Percentiles rank a stretch among this genome's conserved stretches.
phyloP scores from a whole-genome alignment of 352 stramenopile genomes.

The Phytopythium chamaehyphon region DNA sequence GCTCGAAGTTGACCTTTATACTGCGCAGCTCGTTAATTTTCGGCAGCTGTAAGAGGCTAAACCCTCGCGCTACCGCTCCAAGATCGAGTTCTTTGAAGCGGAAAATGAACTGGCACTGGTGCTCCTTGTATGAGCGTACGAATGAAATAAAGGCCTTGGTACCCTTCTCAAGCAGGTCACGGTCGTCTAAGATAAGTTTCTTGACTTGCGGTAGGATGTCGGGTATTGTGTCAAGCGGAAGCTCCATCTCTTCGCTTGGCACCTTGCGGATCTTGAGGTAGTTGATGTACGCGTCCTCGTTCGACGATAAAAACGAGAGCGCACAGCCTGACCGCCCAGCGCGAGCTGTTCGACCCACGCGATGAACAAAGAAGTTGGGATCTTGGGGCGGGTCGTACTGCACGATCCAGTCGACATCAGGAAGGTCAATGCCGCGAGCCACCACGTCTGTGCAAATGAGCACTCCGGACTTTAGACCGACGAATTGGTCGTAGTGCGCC shows the following conservation, averaged over 20 bases:
- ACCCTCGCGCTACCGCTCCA: slow-evolving; percentile 85
- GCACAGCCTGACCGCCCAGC: slow-evolving; percentile 91
- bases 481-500: slow-evolving; percentile 73
- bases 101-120: slow-evolving; percentile 98
- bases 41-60: slow-evolving; percentile 74
- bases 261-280: slow-evolving; percentile 95
- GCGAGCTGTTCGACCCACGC: slow-evolving; percentile 96
- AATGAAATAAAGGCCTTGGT: slow-evolving; percentile 99
- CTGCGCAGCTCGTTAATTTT: slow-evolving; percentile 87
- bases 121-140: slow-evolving; percentile 98
- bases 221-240: slow-evolving; percentile 60
- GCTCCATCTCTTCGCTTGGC: slow-evolving; percentile 78
- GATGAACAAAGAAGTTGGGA: slow-evolving; percentile 99
- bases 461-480: slow-evolving; percentile 54
- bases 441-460: slow-evolving; percentile 99
- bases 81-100: slow-evolving; percentile 98
- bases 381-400: slow-evolving; percentile 98
- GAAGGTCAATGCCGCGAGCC: slow-evolving; percentile 97
- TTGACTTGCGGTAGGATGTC: slow-evolving; percentile 90
- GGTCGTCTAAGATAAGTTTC: slow-evolving; percentile 87
- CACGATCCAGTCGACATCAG: slow-evolving; percentile 98
- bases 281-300: slow-evolving; percentile 97
- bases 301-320: slow-evolving; percentile 94
- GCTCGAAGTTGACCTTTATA: slow-evolving; percentile 80
- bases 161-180: slow-evolving; percentile 97